These are phyloP conservation scores for Cerioporus squamosus DNA, from an alignment of 1,284 basidiomycete species.

Conservation along the genomic window DNA sequence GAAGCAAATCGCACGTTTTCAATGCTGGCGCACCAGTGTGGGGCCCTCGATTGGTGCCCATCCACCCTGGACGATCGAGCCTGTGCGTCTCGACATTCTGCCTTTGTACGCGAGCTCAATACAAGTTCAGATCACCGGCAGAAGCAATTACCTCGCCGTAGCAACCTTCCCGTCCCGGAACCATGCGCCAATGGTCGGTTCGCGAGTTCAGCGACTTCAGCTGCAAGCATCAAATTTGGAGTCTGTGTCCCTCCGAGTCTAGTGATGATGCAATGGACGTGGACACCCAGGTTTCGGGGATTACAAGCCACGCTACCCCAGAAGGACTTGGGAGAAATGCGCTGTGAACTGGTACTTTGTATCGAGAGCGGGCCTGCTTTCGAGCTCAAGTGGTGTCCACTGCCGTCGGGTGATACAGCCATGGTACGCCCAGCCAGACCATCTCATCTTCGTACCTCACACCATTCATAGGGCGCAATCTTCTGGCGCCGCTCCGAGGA, in stretches of 20 bases:
- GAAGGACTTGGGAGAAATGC: constrained; percentile 47
- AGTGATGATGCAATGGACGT: constrained; percentile 28
- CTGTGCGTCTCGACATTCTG: constrained; percentile 42
- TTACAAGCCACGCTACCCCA: constrained; percentile 4
- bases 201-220: constrained; percentile 49
- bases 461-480: not conserved
- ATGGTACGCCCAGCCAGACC: constrained; percentile 9
- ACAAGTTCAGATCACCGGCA: constrained; percentile 49
- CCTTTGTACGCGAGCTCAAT: not conserved
- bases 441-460: not conserved
- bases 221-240: constrained; percentile 79
- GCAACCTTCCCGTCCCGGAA: constrained; percentile 68
- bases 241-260: constrained; percentile 29
- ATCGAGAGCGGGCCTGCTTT: constrained; percentile 75
- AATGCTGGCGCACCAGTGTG: constrained; percentile 86
- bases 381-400: constrained; percentile 88
- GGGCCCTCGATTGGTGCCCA: constrained; percentile 90
- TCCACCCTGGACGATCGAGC: constrained; percentile 62
- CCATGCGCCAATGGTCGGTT: constrained; percentile 65
- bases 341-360: constrained; percentile 79
- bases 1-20: constrained; percentile 67
- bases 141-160: constrained; percentile 84
- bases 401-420: constrained; percentile 70
- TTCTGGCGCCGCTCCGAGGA: constrained; percentile 40
- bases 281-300: constrained; percentile 5